A percentile compares a stretch with the other conserved stretches of the same genome.
Conservation (phyloP, 2,329 filamentous ascomycete genomes). For the Venturia nashicola region DNA sequence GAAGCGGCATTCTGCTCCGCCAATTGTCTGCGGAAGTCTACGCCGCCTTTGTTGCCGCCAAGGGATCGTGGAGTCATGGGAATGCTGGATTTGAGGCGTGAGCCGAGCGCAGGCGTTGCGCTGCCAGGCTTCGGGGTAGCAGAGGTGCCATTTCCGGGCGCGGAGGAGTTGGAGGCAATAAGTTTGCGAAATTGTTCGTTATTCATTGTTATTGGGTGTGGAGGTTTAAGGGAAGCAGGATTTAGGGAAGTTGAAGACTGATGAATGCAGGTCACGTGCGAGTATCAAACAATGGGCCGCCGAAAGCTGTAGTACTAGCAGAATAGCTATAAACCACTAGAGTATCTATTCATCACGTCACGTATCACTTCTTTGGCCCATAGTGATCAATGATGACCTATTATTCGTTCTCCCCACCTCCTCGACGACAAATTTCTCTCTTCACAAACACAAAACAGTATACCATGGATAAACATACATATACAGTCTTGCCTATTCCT, state of each 20-base stretch:
- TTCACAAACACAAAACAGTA: background rate
- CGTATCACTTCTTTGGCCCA: too few species aligned
- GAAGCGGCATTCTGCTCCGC: slow-evolving; percentile 51
- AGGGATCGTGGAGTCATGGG: slow-evolving; percentile 89
- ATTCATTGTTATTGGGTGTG: slow-evolving; percentile 52
- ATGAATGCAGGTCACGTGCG: too few species aligned
- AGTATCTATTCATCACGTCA: too few species aligned
- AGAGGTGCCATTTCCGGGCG: slow-evolving; percentile 31
- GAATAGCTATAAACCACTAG: too few species aligned
- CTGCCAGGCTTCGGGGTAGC: slow-evolving; percentile 36
- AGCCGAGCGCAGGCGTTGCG: slow-evolving; percentile 50
- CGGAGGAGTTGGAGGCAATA: slow-evolving; percentile 56
- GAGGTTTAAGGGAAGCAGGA: too few species aligned
- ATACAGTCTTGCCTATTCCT: background rate
- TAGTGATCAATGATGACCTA: background rate
- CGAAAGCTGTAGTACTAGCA: too few species aligned
- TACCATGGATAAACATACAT: background rate
- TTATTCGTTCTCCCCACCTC: background rate
- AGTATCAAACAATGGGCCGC: too few species aligned
- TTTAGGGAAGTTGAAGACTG: too few species aligned
- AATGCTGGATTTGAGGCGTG: slow-evolving; percentile 66
- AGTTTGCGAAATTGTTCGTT: slow-evolving; percentile 89
- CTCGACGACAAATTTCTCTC: background rate
- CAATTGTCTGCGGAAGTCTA: slow-evolving; percentile 74
- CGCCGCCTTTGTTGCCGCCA: slow-evolving; percentile 33